Percentiles rank a stretch among this genome's conserved stretches.
Evolutionary conservation across 345 rosid genomes (phyloP).

Genomic region (Boechera stricta): DNA sequence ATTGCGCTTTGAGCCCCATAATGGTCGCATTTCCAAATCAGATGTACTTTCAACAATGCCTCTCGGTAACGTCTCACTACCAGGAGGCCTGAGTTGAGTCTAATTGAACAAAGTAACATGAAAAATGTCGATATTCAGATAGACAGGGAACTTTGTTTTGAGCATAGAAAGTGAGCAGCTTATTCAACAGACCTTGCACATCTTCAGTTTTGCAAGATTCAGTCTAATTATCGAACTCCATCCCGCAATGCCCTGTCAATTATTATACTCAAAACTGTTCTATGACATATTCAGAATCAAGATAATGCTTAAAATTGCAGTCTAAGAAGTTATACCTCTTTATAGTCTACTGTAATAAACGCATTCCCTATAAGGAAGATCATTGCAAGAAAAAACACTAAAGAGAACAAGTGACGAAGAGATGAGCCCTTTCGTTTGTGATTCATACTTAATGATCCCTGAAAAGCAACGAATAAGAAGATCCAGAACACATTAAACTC

Average conservation of each 20-base stretch:
- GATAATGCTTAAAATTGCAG: neutral
- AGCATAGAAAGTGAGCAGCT: neutral
- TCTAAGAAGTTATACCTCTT: conserved; percentile 45
- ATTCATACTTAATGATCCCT: conserved; percentile 47
- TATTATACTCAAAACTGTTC: conserved; percentile 8
- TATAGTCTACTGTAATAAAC: conserved; percentile 50
- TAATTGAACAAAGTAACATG: conserved; percentile 31
- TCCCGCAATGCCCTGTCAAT: conserved; percentile 47
- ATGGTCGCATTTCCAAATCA: conserved; percentile 69
- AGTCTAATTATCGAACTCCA: conserved; percentile 46
- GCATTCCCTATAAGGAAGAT: conserved; percentile 58
- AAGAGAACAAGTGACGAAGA: conserved; percentile 47
- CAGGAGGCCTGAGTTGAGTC: conserved; percentile 50
- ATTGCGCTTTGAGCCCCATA: conserved; percentile 54
- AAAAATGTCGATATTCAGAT: neutral
- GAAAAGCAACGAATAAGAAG: conserved; percentile 23
- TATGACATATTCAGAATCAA: neutral
- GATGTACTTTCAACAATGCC: conserved; percentile 71
- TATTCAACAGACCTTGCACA: conserved; percentile 55
- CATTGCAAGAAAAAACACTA: conserved; percentile 50
- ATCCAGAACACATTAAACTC: neutral
- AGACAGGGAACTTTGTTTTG: conserved; percentile 1
- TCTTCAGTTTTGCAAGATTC: conserved; percentile 43
- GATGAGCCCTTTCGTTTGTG: conserved; percentile 47
- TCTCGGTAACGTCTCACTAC: conserved; percentile 63